A percentile compares a stretch with the other conserved stretches of the same genome.
These are phyloP conservation scores for Rhodamnia rubescens DNA, from an alignment of 345 rosid species.

Conservation along the genomic window DNA sequence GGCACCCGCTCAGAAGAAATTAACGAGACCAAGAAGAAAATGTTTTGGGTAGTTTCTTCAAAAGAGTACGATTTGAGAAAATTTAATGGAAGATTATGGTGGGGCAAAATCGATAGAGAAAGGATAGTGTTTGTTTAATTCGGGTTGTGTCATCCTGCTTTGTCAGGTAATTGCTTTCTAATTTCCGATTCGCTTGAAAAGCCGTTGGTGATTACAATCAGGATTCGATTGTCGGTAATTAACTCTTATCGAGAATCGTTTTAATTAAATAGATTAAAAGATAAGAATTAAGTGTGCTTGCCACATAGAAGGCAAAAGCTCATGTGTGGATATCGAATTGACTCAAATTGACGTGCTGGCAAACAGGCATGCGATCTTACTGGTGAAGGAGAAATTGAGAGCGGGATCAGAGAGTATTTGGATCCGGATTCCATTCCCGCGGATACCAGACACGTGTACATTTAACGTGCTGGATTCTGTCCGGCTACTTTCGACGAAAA, in stretches of 20 bases:
- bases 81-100: neutral
- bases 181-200: neutral
- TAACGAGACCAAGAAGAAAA: neutral
- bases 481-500: too few relatives aligned
- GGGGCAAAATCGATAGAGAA: neutral
- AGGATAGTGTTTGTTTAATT: neutral
- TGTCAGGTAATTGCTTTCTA: neutral
- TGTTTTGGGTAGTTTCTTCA: neutral
- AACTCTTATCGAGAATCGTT: neutral
- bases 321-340: too few relatives aligned
- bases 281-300: neutral
- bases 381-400: too few relatives aligned
- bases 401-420: accelerated
- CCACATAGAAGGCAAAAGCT: neutral
- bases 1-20: neutral
- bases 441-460: too few relatives aligned
- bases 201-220: neutral
- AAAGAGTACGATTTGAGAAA: neutral
- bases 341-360: too few relatives aligned
- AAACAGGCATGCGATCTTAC: too few relatives aligned
- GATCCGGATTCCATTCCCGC: too few relatives aligned
- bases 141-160: neutral
- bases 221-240: neutral
- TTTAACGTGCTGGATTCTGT: too few relatives aligned
- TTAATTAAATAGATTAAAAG: neutral